Conservation (phyloP, 2,329 filamentous ascomycete species). For the Ascochyta pisi region DNA sequence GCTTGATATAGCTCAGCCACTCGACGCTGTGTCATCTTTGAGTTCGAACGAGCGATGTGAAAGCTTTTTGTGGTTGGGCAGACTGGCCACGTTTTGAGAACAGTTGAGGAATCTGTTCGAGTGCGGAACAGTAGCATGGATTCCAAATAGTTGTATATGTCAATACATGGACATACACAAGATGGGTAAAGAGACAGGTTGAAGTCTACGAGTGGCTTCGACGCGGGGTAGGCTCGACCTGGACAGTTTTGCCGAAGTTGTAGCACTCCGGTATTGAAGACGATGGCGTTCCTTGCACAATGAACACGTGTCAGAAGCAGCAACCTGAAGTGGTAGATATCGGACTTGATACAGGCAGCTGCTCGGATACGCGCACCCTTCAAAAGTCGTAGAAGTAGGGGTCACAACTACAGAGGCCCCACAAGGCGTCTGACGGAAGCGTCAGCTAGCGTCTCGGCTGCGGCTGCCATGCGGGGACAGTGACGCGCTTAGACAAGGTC, state of each 20-base stretch:
- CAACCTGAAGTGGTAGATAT: not conserved
- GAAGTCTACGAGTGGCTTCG: not conserved
- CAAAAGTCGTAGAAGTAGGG: no score
- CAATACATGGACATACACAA: not conserved
- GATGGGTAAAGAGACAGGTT: not conserved
- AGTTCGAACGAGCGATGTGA: not conserved
- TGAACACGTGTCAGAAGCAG: not conserved
- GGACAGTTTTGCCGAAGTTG: not conserved
- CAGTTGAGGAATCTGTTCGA: not conserved
- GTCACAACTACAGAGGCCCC: not conserved
- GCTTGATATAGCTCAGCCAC: constrained; percentile 59
- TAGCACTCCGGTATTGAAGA: not conserved
- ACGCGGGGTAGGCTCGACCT: not conserved
- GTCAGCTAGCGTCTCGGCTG: constrained; percentile 6
- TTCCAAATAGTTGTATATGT: not conserved
- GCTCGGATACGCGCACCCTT: not conserved
- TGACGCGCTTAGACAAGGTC: constrained; percentile 1
- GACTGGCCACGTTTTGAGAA: not conserved
- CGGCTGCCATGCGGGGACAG: not conserved
- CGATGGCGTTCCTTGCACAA: not conserved
- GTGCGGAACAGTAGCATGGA: not conserved
- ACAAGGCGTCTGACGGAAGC: not conserved
- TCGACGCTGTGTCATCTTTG: constrained; percentile 7
- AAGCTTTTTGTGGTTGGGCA: no score
- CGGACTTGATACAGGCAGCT: not conserved